These are phyloP conservation scores for Stygiomarasmius scandens DNA, from an alignment of 1,284 basidiomycete species.

Conservation along the genomic window DNA sequence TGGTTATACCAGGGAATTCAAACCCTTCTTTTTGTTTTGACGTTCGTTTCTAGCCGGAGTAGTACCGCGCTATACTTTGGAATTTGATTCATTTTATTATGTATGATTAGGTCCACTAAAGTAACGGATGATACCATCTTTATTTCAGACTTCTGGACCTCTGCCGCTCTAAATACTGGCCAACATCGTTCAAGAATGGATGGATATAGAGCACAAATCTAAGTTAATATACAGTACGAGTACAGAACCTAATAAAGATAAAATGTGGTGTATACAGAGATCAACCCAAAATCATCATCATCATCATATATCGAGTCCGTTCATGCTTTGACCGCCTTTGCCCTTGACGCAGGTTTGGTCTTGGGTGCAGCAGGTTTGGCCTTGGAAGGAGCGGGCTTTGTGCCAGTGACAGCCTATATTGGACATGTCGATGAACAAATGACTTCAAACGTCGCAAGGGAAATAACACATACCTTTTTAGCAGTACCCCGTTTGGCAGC, in stretches of 20 bases:
- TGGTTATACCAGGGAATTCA: too few relatives aligned
- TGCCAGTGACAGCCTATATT: constrained; percentile 40
- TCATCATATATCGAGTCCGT: not conserved
- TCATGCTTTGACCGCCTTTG: not conserved
- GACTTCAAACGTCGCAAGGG: not conserved
- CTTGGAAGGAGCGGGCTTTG: constrained; percentile 16
- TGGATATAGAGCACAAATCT: too few relatives aligned
- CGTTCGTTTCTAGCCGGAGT: too few relatives aligned
- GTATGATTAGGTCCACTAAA: too few relatives aligned
- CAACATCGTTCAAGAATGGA: too few relatives aligned
- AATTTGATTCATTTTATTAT: too few relatives aligned
- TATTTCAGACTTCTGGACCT: too few relatives aligned
- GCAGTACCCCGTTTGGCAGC: constrained; percentile 31
- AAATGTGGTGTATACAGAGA: not conserved
- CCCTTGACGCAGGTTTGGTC: constrained; percentile 29
- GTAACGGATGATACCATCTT: too few relatives aligned
- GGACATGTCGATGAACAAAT: constrained; percentile 6
- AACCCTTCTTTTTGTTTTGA: too few relatives aligned
- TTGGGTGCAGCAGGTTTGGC: constrained; percentile 30
- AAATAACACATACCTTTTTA: constrained; percentile 30
- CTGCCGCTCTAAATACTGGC: too few relatives aligned
- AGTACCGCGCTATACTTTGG: too few relatives aligned
- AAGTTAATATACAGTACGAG: not conserved
- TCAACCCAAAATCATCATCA: too few relatives aligned
- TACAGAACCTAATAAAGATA: not conserved